Evolutionary conservation across 805 yeast genomes (phyloP), one percentile per base, ranked within the genome.

Genomic region (Candida anglica): DNA sequence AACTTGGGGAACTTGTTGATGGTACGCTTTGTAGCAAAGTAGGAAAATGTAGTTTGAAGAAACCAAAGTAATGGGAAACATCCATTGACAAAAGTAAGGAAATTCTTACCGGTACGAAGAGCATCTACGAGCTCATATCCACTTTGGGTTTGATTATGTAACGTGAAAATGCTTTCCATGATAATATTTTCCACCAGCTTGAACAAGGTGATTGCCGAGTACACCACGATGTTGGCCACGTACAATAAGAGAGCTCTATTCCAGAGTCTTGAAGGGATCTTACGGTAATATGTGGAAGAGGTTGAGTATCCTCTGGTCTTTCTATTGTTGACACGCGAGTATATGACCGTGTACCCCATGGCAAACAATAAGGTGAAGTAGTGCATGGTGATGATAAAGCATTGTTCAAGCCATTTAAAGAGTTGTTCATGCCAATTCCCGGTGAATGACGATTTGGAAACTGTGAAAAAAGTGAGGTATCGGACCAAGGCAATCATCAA

Each of bases 281-380:
- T 21, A 23, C 63, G 38, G 34, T 41, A 57, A 18, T 52, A 44
- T 26, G 39, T 41, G 10, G 60, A 43, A 7, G 38, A 44, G n/a
- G n/a, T n/a, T n/a, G n/a, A n/a, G n/a, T n/a, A n/a, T n/a, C n/a
- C n/a, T n/a, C n/a, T n/a, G n/a, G n/a, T n/a, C n/a, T n/a, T n/a
- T n/a, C n/a, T n/a, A n/a, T n/a, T n/a, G n/a, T n/a, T n/a, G n/a
- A n/a, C n/a, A 2, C 47, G n/a, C n/a, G n/a, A 48, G 37, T 54
- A 60, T 15, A 58, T 37, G 4, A 58, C 61, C 3, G 65, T 65
- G 31, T 54, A 58, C 1, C 66, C 66, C 65, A 59, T 58, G 22
- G 60, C 40, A 32, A 60, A 56, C 21, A 56, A 28, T 23, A 58
- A 47, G 11, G 48, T 27, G 30, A 47, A 34, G 30, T 38, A 49